Percentiles rank a stretch among this genome's conserved stretches.
These are phyloP conservation scores for Lactifluus rugatus DNA, from an alignment of 768 basidiomycete species.

Conservation along the genomic window DNA sequence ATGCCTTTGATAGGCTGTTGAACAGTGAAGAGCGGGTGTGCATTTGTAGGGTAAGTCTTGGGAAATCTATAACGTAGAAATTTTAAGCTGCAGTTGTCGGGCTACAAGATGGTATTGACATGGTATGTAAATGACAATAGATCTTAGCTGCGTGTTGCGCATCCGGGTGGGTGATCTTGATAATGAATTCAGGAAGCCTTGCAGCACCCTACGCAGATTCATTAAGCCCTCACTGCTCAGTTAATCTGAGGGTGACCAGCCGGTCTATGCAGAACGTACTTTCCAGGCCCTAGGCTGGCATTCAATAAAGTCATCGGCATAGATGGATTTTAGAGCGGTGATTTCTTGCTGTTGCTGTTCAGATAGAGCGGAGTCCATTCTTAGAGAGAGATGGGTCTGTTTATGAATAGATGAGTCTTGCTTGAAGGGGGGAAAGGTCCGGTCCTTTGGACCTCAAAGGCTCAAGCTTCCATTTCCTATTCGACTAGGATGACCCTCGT, in stretches of 20 bases:
- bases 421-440: slow-evolving; percentile 55
- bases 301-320: slow-evolving; percentile 66
- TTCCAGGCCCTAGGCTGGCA: slow-evolving; percentile 77
- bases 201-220: slow-evolving; percentile 43
- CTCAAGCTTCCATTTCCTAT: slow-evolving; percentile 60
- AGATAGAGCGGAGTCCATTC: slow-evolving; percentile 61
- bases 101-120: slow-evolving; percentile 35
- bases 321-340: slow-evolving; percentile 71
- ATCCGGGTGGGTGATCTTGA: slow-evolving; percentile 60
- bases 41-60: slow-evolving; percentile 70
- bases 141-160: slow-evolving; percentile 45
- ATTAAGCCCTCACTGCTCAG: slow-evolving; percentile 6
- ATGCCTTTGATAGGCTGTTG: slow-evolving; percentile 58
- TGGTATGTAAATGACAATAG: slow-evolving; percentile 57
- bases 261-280: slow-evolving; percentile 31
- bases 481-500: neutral
- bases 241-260: neutral
- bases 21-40: slow-evolving; percentile 57
- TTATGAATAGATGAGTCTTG: slow-evolving; percentile 25
- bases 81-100: slow-evolving; percentile 1
- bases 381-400: neutral
- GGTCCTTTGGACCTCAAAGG: slow-evolving; percentile 49
- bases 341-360: slow-evolving; percentile 64
- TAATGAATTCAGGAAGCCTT: slow-evolving; percentile 65
- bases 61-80: slow-evolving; percentile 44